Percentiles rank a stretch among this genome's conserved stretches.
Evolutionary conservation across 1,284 basidiomycete genomes (phyloP).

Genomic region (Rhodotorula sp.): DNA sequence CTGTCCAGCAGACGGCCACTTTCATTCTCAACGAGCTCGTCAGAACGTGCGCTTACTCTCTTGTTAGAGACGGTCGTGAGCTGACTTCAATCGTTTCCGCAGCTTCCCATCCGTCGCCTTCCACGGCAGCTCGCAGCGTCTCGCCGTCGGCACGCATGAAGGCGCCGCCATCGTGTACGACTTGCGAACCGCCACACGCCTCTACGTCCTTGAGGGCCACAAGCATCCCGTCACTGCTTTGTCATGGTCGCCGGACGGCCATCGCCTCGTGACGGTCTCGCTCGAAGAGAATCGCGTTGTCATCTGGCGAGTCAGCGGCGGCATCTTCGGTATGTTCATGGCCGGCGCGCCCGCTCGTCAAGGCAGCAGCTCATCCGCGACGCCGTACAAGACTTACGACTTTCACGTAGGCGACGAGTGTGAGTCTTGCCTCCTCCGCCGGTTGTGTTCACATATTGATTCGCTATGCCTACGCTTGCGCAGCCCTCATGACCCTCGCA

Average conservation of each 20-base stretch:
- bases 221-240: constrained; percentile 72
- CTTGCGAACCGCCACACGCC: constrained; percentile 86
- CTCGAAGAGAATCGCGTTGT: constrained; percentile 73
- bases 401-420: constrained; percentile 60
- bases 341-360: constrained; percentile 91
- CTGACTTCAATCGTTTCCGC: constrained; percentile 8
- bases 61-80: background rate
- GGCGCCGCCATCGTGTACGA: constrained; percentile 79
- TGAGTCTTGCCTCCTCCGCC: constrained; percentile 40
- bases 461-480: too few species aligned
- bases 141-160: constrained; percentile 91
- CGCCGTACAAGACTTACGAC: constrained; percentile 74
- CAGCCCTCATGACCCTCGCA: constrained; percentile 68
- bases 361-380: constrained; percentile 49
- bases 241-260: constrained; percentile 88
- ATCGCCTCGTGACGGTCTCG: constrained; percentile 81
- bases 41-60: constrained; percentile 60
- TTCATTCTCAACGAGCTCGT: constrained; percentile 89
- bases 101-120: constrained; percentile 93
- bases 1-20: constrained; percentile 84
- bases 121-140: constrained; percentile 75
- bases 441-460: background rate
- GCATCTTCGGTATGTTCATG: constrained; percentile 69
- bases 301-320: constrained; percentile 50
- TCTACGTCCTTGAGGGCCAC: constrained; percentile 93